These are phyloP conservation scores for Papiliotrema terrestris DNA, from an alignment of 1,284 basidiomycete species.

Conservation along the genomic window DNA sequence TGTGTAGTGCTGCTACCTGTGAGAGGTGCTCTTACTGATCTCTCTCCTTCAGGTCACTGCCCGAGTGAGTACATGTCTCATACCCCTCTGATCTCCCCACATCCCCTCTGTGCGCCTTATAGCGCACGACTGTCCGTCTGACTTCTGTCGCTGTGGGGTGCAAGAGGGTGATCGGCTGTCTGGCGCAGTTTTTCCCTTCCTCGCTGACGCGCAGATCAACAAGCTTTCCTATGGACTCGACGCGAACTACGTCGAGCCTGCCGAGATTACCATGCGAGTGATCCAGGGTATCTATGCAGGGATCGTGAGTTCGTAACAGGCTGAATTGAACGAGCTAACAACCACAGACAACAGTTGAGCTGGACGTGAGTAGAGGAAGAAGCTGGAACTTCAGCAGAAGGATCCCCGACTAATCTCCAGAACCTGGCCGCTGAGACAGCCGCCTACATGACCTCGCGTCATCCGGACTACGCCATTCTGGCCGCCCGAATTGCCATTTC, in stretches of 20 bases:
- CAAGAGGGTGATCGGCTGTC: too few relatives aligned
- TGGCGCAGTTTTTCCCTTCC: conserved; percentile 5
- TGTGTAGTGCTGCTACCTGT: neutral
- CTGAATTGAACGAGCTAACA: neutral
- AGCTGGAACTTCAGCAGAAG: neutral
- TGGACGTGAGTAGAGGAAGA: conserved; percentile 65
- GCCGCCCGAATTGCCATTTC: conserved; percentile 98
- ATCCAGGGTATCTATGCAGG: conserved; percentile 4
- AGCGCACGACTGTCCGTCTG: too few relatives aligned
- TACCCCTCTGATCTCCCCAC: neutral
- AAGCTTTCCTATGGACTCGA: conserved; percentile 98
- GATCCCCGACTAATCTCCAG: conserved; percentile 47
- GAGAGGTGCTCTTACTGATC: conserved; percentile 6
- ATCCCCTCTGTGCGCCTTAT: too few relatives aligned
- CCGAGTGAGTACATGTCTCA: conserved; percentile 12
- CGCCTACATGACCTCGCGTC: conserved; percentile 92
- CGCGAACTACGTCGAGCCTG: conserved; percentile 86
- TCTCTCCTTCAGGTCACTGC: conserved; percentile 21
- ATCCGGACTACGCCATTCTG: conserved; percentile 96
- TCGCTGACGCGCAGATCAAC: conserved; percentile 64
- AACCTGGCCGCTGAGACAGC: conserved; percentile 96
- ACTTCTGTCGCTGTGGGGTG: too few relatives aligned
- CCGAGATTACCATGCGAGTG: conserved; percentile 94
- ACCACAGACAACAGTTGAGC: conserved; percentile 79
- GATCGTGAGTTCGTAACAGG: neutral